Evolutionary conservation across 2,329 filamentous ascomycete genomes (phyloP).

Genomic region (Xylariaceae sp.): DNA sequence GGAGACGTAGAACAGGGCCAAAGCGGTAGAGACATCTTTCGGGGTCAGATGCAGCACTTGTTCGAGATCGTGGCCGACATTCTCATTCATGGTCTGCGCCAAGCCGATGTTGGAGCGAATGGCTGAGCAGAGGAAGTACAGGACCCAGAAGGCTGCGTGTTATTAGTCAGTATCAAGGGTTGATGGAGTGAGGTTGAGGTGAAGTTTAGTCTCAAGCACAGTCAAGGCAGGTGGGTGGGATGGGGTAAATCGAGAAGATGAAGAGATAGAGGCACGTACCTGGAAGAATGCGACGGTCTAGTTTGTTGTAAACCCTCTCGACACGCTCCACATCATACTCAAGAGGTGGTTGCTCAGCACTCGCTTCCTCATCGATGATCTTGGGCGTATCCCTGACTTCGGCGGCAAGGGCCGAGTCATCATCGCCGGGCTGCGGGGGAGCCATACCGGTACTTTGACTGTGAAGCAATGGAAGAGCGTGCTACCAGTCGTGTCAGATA

Average conservation of each 20-base stretch:
- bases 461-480: conserved; percentile 50
- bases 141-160: conserved; percentile 69
- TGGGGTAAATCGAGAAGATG: neutral
- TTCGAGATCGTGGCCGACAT: conserved; percentile 68
- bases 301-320: conserved; percentile 54
- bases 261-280: conserved; percentile 33
- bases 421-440: no score
- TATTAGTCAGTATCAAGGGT: no score
- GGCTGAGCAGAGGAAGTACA: conserved; percentile 90
- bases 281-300: conserved; percentile 58
- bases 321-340: conserved; percentile 48
- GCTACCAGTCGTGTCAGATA: conserved; percentile 44
- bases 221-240: no score
- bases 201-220: no score
- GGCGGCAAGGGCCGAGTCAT: no score
- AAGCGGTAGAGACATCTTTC: conserved; percentile 76
- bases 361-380: no score
- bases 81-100: conserved; percentile 87
- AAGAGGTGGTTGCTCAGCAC: no score
- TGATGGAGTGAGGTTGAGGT: no score
- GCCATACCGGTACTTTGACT: no score
- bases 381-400: no score
- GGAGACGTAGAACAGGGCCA: conserved; percentile 87
- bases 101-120: conserved; percentile 90
- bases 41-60: conserved; percentile 64